Evolutionary conservation across 257 asterid genomes (phyloP), one percentile per base, ranked within the genome.

Genomic region (Pogostemon cablin): DNA sequence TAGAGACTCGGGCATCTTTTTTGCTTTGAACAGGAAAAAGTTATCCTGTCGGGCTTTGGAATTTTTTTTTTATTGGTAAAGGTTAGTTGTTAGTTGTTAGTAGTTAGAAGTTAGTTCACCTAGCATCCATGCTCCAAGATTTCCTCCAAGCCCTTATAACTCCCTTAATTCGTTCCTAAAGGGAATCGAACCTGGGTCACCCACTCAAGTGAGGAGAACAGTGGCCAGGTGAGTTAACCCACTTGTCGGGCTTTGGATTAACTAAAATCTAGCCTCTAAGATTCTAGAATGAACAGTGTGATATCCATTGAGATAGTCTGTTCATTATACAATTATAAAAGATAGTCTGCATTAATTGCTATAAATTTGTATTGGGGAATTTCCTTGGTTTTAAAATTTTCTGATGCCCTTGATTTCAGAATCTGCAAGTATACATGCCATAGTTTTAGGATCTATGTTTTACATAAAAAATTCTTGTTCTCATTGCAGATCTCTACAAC

Each of bases 401-500:
- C 35, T 39, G 38, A 12, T 47, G 41, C n/a, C 34, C 46, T 32
- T 69, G 20, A 11, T 9, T 9, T 54, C 39, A 38, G 47, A 67
- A 70, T 41, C 41, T 64, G 3, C 9, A 56, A 47, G 41, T 52
- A 50, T 46, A 2, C 64, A 69, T 17, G 15, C n/a, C 32, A 25
- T 25, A 25, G 32, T 25, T 25, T 25, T 25, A 25, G 32, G 32
- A 25, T 25, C 32, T 25, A 25, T 25, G 32, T 25, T 25, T 25
- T 25, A 25, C 32, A 25, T 25, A 25, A 48, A 53, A 48, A 58
- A 67, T 62, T 10, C 41, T 49, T 60, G 69, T 77, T 67, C 67
- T 74, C 65, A 4, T 82, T 56, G 67, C 81, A 95, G 99, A 84
- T 91, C 97, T 73, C 79, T 95, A 80, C 95, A 91, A 43, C 96